phyloP scores from a whole-genome alignment of 768 basidiomycete species.

The Boletus eberwhitei region DNA sequence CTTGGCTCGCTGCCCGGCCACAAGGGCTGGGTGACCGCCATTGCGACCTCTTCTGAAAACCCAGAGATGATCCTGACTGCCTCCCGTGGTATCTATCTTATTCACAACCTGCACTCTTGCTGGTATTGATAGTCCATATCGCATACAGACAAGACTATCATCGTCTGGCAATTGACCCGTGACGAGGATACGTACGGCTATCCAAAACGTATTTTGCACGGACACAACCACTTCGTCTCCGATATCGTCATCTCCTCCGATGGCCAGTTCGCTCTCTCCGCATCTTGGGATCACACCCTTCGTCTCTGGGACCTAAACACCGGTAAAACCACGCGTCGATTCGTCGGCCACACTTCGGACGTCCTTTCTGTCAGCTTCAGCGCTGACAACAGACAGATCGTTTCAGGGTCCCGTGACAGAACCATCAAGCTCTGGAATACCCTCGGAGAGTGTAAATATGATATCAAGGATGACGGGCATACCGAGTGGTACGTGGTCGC shows the following conservation, averaged over 20 bases:
- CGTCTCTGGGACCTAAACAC: conserved; percentile 99
- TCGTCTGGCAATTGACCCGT: conserved; percentile 98
- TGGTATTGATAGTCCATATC: conserved; percentile 21
- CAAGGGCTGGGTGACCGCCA: conserved; percentile 98
- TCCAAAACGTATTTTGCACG: conserved; percentile 96
- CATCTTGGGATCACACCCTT: conserved; percentile 99
- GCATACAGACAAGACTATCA: conserved; percentile 99
- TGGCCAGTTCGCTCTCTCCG: conserved; percentile 98
- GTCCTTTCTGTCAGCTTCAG: conserved; percentile 99
- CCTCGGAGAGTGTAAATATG: conserved; percentile 99
- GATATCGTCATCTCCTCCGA: conserved; percentile 99
- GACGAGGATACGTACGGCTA: conserved; percentile 89
- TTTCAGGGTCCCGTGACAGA: conserved; percentile 94
- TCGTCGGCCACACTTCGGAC: conserved; percentile 97
- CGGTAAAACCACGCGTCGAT: conserved; percentile 91
- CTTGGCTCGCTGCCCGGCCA: conserved; percentile 90
- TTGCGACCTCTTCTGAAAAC: conserved; percentile 97
- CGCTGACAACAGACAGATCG: conserved; percentile 99
- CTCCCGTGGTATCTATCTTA: conserved; percentile 73
- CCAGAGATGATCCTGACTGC: conserved; percentile 99
- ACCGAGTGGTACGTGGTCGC: conserved; percentile 70
- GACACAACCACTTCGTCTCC: conserved; percentile 99
- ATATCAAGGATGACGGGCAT: conserved; percentile 99
- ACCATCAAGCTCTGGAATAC: conserved; percentile 99
- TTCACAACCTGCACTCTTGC: conserved; percentile 4